Evolutionary conservation across 2,329 filamentous ascomycete genomes (phyloP).

Genomic region (Proliferodiscus dingleyae): DNA sequence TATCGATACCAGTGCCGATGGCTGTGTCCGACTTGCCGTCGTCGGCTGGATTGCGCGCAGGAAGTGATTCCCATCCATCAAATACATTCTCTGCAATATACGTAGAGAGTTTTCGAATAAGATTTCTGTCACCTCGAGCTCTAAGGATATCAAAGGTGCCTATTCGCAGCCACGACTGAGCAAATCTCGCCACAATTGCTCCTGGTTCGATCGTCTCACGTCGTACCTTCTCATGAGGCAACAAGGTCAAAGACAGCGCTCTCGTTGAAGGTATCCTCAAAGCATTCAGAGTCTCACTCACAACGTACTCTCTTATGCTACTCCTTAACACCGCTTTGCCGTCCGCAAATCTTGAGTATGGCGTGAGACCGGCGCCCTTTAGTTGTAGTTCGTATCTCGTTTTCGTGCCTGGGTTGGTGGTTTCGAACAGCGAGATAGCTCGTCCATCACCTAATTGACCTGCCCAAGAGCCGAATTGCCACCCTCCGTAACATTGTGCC

Average conservation of each 20-base stretch:
- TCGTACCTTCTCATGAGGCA: conserved; percentile 66
- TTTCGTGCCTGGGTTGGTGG: conserved; percentile 67
- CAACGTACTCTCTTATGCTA: conserved; percentile 90
- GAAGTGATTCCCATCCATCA: conserved; percentile 79
- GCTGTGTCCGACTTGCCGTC: conserved; percentile 41
- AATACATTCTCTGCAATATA: conserved; percentile 88
- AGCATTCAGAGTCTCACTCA: conserved; percentile 83
- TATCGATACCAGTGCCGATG: conserved; percentile 43
- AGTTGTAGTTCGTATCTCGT: conserved; percentile 84
- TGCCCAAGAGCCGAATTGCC: conserved; percentile 80
- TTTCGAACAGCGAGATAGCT: conserved; percentile 91
- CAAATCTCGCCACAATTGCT: conserved; percentile 88
- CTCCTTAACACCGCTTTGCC: conserved; percentile 89
- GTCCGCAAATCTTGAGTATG: conserved; percentile 94
- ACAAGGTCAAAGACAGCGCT: conserved; percentile 74
- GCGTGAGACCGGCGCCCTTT: conserved; percentile 89
- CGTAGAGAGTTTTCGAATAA: conserved; percentile 70
- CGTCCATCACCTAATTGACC: conserved; percentile 92
- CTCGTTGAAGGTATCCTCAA: conserved; percentile 81
- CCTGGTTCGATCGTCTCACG: conserved; percentile 83
- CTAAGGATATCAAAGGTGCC: conserved; percentile 95
- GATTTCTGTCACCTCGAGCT: conserved; percentile 69
- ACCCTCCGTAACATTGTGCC: conserved; percentile 96
- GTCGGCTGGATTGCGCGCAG: conserved; percentile 50
- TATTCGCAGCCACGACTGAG: conserved; percentile 84